These are phyloP conservation scores for Hemileccinum impolitum DNA, from an alignment of 768 basidiomycete genomes.

Conservation along the genomic window DNA sequence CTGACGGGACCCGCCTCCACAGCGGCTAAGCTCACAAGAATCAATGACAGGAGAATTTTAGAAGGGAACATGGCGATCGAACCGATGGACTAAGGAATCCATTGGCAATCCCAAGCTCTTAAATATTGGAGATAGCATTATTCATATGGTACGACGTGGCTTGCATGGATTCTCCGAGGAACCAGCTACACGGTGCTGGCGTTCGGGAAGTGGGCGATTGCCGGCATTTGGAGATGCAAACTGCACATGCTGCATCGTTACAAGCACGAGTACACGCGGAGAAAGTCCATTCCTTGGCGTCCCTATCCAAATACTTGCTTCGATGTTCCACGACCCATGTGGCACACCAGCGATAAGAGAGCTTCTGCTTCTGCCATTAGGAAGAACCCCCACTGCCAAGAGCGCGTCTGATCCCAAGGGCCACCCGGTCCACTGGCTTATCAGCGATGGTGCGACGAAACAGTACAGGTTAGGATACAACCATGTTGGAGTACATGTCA, in stretches of 20 bases:
- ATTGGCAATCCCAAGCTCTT: background rate
- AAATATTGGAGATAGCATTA: background rate
- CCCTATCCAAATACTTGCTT: background rate
- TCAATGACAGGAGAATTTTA: background rate
- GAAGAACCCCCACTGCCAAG: background rate
- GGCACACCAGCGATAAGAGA: background rate
- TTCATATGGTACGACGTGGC: background rate
- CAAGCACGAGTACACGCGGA: background rate
- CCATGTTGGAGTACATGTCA: no score
- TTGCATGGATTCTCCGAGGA: background rate
- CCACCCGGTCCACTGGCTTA: no score
- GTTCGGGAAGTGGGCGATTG: background rate
- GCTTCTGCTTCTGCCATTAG: background rate
- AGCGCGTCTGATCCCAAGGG: background rate
- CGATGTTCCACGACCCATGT: background rate
- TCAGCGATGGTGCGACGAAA: no score
- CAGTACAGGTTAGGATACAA: no score
- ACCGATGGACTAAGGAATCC: background rate
- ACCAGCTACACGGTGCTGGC: background rate
- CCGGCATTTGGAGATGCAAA: background rate
- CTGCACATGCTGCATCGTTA: background rate
- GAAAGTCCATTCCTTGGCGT: background rate
- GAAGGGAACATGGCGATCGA: background rate
- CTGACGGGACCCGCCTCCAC: background rate
- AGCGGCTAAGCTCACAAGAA: background rate